phyloP scores from a whole-genome alignment of 2,329 filamentous ascomycete genomes.

The Colletotrichum sojae region DNA sequence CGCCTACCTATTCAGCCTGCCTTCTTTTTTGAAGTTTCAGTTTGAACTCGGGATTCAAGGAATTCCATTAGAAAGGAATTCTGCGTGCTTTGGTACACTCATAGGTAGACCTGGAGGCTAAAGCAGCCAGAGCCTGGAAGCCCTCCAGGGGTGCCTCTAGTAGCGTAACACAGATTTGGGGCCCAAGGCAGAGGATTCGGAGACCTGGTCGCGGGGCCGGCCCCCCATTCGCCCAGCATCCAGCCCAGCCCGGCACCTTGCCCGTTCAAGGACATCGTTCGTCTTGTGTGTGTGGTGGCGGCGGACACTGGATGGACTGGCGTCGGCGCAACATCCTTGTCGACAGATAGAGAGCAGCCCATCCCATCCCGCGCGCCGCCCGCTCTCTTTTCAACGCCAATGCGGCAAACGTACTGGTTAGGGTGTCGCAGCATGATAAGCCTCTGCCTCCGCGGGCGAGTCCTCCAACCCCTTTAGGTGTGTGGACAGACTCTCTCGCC shows the following conservation, averaged over 20 bases:
- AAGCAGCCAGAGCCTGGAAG: too few relatives aligned
- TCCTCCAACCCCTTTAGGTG: constrained; percentile 31
- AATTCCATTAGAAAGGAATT: not conserved
- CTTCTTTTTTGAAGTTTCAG: too few relatives aligned
- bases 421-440: constrained; percentile 38
- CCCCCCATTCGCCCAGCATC: constrained; percentile 31
- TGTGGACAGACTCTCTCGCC: constrained; percentile 5
- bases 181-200: constrained; percentile 6
- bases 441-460: constrained; percentile 26
- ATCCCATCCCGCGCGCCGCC: constrained; percentile 21
- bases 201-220: constrained; percentile 1
- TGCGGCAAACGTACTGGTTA: constrained; percentile 20
- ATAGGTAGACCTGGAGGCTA: not conserved
- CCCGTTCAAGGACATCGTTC: constrained; percentile 26
- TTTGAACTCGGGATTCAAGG: too few relatives aligned
- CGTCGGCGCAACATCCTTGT: constrained; percentile 35
- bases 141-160: not conserved
- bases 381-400: constrained; percentile 34
- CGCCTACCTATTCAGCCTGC: too few relatives aligned
- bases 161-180: not conserved
- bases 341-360: constrained; percentile 34
- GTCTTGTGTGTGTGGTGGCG: constrained; percentile 22
- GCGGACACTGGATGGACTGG: constrained; percentile 9
- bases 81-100: not conserved
- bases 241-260: constrained; percentile 17